Base-by-base conservation (phyloP, 495 filamentous ascomycete species). In the Lasiosphaeria ovina region DNA sequence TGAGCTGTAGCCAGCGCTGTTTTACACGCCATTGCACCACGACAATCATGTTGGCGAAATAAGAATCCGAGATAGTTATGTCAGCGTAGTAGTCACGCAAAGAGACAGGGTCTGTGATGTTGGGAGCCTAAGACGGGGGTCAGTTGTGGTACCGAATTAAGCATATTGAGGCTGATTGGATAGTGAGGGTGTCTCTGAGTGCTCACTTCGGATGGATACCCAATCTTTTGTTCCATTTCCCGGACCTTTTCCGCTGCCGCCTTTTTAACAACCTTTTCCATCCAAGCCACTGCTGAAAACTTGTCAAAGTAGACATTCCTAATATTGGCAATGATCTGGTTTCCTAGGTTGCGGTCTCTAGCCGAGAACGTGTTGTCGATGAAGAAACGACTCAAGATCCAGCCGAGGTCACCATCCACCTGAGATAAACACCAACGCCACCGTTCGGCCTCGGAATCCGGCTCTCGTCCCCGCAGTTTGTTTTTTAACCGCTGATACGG, bases 221-320 rank as follows among this genome's bases (percentile, higher is more conserved):
- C 89, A 47, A 92, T 89, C 66, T 90, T 89, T 69, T 89, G 86
- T 35, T 83, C 74, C 61, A 91, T 89, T 53, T 88, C 87, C 59
- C 84, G 79, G 16, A 89, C 84, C 68, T 92, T 92, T 60, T 87
- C 70, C 48, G 83, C 83, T 35, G 85, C 87, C 31, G 85, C 69
- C 58, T 84, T 76, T 47, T 83, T 81, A 33, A 88, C 83, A 47
- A 83, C 81, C 7, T 85, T 74, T 58, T 84, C 84, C 86, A 92
- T 90, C 88, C 89, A 92, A 14, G 75, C 70, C 6, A 86, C 79
- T 17, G 71, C 35, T 10, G 81, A 76, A 31, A 92, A 69, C 47
- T 81, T 87, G 60, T 81, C 77, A 31, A 82, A 77, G 64, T 88
- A 90, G 54, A 82, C 80, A 36, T 78, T 76, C 66, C 86, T 88